phyloP scores from a whole-genome alignment of 192 early-diverging fungal species.

The Backusella tuberculispora region DNA sequence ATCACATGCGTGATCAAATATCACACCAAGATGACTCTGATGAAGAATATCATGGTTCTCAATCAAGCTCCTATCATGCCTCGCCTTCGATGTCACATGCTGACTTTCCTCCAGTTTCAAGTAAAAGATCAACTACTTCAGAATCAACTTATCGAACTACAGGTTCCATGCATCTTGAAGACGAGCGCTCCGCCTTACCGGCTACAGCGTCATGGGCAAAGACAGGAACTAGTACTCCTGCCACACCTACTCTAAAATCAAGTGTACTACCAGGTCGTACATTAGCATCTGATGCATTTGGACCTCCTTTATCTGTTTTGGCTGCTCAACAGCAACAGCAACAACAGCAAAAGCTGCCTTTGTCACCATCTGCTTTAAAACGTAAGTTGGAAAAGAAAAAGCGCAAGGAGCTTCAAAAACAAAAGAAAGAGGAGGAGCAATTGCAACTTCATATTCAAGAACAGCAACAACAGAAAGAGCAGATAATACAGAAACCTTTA shows the following conservation, averaged over 20 bases:
- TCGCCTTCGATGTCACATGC: constrained; percentile 15
- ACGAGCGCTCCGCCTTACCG: constrained; percentile 55
- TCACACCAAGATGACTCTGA: constrained; percentile 29
- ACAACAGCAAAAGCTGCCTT: constrained; percentile 11
- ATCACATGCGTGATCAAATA: constrained; percentile 50
- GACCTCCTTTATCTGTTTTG: constrained; percentile 41
- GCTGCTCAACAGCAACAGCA: constrained; percentile 40
- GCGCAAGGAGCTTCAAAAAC: constrained; percentile 31
- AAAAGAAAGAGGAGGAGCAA: constrained; percentile 10
- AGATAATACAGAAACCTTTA: background rate
- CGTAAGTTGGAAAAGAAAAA: constrained; percentile 39
- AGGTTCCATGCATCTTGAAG: background rate
- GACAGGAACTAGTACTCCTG: constrained; percentile 35
- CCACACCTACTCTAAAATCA: constrained; percentile 36
- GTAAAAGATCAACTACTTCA: background rate
- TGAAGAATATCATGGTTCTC: constrained; percentile 6
- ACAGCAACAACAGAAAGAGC: background rate
- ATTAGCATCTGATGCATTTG: constrained; percentile 45
- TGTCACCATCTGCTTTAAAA: constrained; percentile 24
- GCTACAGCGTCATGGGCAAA: constrained; percentile 66
- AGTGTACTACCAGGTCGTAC: constrained; percentile 32
- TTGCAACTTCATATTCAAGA: background rate
- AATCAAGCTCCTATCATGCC: background rate
- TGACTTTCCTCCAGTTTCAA: constrained; percentile 21
- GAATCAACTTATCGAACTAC: background rate